Conservation (phyloP, 2,329 filamentous ascomycete species). For the Leptographium flavum region DNA sequence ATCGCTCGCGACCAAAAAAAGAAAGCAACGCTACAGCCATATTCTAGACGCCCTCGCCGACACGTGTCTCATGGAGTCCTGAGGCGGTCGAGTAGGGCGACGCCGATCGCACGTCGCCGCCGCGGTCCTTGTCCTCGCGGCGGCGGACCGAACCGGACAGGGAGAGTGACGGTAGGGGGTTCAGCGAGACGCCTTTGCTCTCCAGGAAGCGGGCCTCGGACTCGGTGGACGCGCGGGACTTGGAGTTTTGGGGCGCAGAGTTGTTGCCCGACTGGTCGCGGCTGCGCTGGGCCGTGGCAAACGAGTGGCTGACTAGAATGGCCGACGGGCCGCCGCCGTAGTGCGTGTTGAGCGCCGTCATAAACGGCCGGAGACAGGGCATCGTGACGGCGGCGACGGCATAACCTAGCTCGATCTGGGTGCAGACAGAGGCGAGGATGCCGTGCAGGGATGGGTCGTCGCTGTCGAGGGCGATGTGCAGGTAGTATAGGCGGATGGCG, state of each 20-base stretch:
- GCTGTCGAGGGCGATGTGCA: conserved; percentile 17
- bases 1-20: not conserved
- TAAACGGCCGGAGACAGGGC: conserved; percentile 28
- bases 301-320: conserved; percentile 7
- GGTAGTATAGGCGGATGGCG: conserved; percentile 22
- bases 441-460: conserved; percentile 22
- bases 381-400: conserved; percentile 25
- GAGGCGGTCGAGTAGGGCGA: not conserved
- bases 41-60: not conserved
- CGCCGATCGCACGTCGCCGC: not conserved
- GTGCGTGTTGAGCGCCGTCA: conserved; percentile 20
- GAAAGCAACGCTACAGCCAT: not conserved
- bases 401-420: conserved; percentile 26
- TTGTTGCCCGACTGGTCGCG: not conserved
- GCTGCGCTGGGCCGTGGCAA: not conserved
- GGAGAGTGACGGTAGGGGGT: not conserved
- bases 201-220: not conserved
- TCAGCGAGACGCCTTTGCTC: not conserved
- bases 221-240: not conserved
- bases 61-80: not conserved
- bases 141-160: not conserved
- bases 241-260: not conserved
- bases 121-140: not conserved
- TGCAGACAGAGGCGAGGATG: conserved; percentile 20
- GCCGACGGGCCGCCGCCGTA: conserved; percentile 15